Evolutionary conservation across 805 yeast genomes (phyloP).

Genomic region (Candida sakaeoensis): DNA sequence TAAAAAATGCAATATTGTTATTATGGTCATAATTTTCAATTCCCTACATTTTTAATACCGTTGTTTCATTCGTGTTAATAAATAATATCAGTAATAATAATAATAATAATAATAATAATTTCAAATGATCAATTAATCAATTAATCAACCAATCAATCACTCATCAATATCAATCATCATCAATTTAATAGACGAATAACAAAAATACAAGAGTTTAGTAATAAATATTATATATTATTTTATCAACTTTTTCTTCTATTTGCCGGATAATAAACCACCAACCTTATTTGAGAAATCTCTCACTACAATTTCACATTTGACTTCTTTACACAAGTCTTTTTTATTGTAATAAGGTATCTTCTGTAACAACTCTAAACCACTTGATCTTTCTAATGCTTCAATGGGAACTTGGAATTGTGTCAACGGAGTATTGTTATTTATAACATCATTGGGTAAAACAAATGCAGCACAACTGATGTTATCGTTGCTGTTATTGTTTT

Average conservation of each 20-base stretch:
- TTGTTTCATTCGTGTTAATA: no score
- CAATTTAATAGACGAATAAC: not conserved
- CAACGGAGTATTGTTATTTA: constrained; percentile 68
- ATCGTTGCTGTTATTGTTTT: constrained; percentile 41
- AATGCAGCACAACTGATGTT: constrained; percentile 82
- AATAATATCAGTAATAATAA: no score
- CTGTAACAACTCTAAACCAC: constrained; percentile 79
- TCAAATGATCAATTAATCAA: no score
- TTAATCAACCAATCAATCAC: no score
- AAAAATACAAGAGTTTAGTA: not conserved
- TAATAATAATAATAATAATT: no score
- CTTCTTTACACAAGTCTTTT: constrained; percentile 73
- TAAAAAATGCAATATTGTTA: not conserved
- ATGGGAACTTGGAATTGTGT: constrained; percentile 81
- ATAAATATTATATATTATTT: not conserved
- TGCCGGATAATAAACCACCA: constrained; percentile 10
- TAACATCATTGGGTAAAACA: constrained; percentile 84
- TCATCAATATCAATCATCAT: no score
- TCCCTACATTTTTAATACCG: not conserved
- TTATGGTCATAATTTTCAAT: not conserved
- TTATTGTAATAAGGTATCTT: constrained; percentile 55
- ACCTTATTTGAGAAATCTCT: constrained; percentile 64
- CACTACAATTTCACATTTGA: constrained; percentile 73
- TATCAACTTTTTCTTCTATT: not conserved
- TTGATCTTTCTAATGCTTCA: constrained; percentile 81